Percentiles rank a stretch among this genome's conserved stretches.
Evolutionary conservation across 1,284 basidiomycete genomes (phyloP).

Genomic region (Apiotrichum sp.): DNA sequence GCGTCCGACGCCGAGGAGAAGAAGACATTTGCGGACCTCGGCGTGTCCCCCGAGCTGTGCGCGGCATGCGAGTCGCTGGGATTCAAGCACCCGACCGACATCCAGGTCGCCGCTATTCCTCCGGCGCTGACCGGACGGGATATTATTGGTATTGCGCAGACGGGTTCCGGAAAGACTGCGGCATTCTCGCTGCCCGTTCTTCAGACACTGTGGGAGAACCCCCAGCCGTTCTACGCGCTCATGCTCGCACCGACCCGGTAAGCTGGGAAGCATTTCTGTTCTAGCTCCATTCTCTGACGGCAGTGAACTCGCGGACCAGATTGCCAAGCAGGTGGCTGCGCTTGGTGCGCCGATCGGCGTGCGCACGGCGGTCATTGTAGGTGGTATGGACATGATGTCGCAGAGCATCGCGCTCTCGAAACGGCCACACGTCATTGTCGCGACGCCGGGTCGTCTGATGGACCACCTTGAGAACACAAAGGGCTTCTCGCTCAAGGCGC

Average conservation of each 20-base stretch:
- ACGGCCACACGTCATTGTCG: slow-evolving; percentile 89
- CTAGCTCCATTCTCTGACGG: no score
- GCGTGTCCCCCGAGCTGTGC: slow-evolving; percentile 83
- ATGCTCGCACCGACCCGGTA: slow-evolving; percentile 84
- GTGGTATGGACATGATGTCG: slow-evolving; percentile 89
- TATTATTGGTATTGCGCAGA: slow-evolving; percentile 96
- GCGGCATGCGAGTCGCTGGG: slow-evolving; percentile 75
- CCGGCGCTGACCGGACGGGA: slow-evolving; percentile 85
- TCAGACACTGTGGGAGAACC: slow-evolving; percentile 94
- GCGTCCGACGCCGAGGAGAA: slow-evolving; percentile 10
- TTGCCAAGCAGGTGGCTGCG: slow-evolving; percentile 90
- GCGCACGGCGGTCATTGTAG: slow-evolving; percentile 83
- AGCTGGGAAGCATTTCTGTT: slow-evolving; percentile 7
- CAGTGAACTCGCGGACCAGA: slow-evolving; percentile 96
- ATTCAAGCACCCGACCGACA: slow-evolving; percentile 84
- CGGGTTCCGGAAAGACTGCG: slow-evolving; percentile 96
- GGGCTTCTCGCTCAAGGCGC: slow-evolving; percentile 79
- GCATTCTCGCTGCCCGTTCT: slow-evolving; percentile 95
- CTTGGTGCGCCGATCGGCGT: slow-evolving; percentile 92
- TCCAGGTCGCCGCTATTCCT: slow-evolving; percentile 84
- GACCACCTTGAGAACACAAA: slow-evolving; percentile 98
- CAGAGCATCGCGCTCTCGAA: slow-evolving; percentile 93
- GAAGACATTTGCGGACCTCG: slow-evolving; percentile 57
- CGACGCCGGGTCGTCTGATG: slow-evolving; percentile 89
- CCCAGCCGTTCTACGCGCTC: slow-evolving; percentile 86